Base-by-base conservation (phyloP, 768 basidiomycete genomes). In the Terana coerulea region DNA sequence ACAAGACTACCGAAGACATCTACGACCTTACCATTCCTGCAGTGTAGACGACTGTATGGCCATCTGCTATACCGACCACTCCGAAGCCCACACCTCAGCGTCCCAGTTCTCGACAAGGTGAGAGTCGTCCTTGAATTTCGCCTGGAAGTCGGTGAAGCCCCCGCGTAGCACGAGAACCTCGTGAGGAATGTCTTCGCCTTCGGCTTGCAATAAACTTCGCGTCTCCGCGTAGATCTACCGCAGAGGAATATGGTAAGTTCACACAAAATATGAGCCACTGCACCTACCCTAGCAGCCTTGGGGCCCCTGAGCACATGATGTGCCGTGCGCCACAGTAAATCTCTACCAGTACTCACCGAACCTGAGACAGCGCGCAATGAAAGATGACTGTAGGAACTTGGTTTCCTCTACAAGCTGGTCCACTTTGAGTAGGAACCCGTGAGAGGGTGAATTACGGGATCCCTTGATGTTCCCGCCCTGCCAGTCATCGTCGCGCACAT, bases 401-500 rank as follows among this genome's bases (percentile, higher is more conserved):
- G 80, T 80, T 47, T 80, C 68, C 60, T 72, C 68, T 26, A 90
- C 74, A 22, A 92, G 74, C 1, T 70, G 64, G 60, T 84, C 75
- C 26, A 91, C 80, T 19, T 68, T 74, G 45, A 64, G 68, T 30
- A 77, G 63, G 66, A 91, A 90, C 43, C 73, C 73, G 25, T 64
- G 54, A 7, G 87, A 87, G 1, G 91, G 91, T 29, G 74, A 62
- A 61, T 88, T 80, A 52, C 78, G 61, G 35, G 79, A 75, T 54
- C 78, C 75, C 57, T 76, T 81, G 65, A 93, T 89, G 64, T 92
- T 86, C 31, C 91, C 91, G 57, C 91, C 91, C 10, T 63, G 71
- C 67, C 75, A 88, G 57, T 93, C 91, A 50, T 84, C 79, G 64
- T 91, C 90, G n/a, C 91, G 83, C 28, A 93, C 91, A 64, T 93